These are phyloP conservation scores for Albophoma yamanashiensis DNA, from an alignment of 2,329 filamentous ascomycete species.

Conservation along the genomic window DNA sequence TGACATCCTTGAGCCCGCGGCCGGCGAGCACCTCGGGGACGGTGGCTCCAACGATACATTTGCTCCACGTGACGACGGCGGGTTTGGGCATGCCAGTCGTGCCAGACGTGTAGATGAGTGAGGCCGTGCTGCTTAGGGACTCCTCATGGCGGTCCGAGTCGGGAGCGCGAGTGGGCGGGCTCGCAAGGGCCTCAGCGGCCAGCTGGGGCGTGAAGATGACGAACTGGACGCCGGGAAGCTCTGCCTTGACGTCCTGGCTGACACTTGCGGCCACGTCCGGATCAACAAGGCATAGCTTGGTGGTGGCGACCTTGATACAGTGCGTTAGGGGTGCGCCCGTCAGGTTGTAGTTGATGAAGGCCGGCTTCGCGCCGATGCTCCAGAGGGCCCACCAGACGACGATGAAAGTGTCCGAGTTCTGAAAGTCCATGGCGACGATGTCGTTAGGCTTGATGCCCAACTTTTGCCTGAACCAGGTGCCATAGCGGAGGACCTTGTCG, in stretches of 20 bases:
- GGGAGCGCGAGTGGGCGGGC: conserved; percentile 43
- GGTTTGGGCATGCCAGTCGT: conserved; percentile 79
- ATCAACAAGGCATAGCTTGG: conserved; percentile 61
- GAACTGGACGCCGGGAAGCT: conserved; percentile 42
- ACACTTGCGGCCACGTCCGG: conserved; percentile 43
- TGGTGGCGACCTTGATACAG: conserved; percentile 58
- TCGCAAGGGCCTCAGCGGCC: conserved; percentile 41
- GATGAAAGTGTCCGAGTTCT: conserved; percentile 70
- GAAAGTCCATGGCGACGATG: conserved; percentile 70
- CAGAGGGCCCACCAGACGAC: conserved; percentile 70
- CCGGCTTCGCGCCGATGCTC: conserved; percentile 72
- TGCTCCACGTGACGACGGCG: conserved; percentile 64
- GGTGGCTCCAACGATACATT: conserved; percentile 39
- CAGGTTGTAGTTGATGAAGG: conserved; percentile 84
- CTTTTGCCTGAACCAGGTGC: conserved; percentile 58
- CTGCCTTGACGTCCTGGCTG: conserved; percentile 43
- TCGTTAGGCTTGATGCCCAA: conserved; percentile 58
- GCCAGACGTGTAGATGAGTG: conserved; percentile 77
- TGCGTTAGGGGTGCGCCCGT: conserved; percentile 60
- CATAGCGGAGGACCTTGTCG: conserved; percentile 59
- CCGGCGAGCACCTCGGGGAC: conserved; percentile 35
- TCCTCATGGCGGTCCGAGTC: conserved; percentile 44
- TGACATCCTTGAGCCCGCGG: conserved; percentile 52
- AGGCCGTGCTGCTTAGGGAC: conserved; percentile 46
- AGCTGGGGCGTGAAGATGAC: conserved; percentile 50